Evolutionary conservation across 2,329 filamentous ascomycete genomes (phyloP), one percentile per base, ranked within the genome.

Genomic region (Didymellaceae sp.): DNA sequence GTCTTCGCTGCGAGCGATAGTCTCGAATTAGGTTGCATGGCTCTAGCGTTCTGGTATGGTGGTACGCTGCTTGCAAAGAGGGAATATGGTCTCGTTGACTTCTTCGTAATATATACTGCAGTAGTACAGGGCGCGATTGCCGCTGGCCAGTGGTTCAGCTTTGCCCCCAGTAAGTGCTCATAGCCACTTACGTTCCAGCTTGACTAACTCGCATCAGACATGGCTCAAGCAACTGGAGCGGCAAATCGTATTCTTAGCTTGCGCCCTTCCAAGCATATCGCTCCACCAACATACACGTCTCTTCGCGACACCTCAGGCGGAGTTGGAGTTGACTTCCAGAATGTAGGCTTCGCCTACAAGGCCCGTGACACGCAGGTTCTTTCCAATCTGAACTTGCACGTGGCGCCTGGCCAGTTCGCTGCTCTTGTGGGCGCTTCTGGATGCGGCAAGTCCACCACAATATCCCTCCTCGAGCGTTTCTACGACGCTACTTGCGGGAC

Each of bases 261-360:
- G 55, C 70, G 72, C 7, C 55, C 65, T 11, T n/a, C 51, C 5
- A 60, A 57, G 7, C 47, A 48, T 17, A 31, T 32, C 6, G 21
- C 47, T 3, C 16, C 49, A 11, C 32, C 50, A 1, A 41, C 47
- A 9, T 64, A 62, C 40, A 26, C 54, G 2, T 30, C 57, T n/a
- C 18, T 65, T 8, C 17, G 18, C 24, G 31, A 52, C 10, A 32
- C 55, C 6, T 21, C 54, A 8, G 39, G 50, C 13, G 62, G 67
- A 16, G 59, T 66, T 6, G 52, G 65, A 9, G 83, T 99, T 55
- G 92, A 97, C 68, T 97, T 99, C 80, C 85, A 88, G 13, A 88
- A 96, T 59, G 92, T 97, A 3, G 89, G 94, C 73, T 97, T 97
- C 81, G 83, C 90, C 35, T 99, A 97, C 70, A 91, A 92, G 0